Percentiles rank a stretch among this genome's conserved stretches.
Evolutionary conservation across 1,284 basidiomycete genomes (phyloP).

Genomic region (Cutaneotrichosporon sp.): DNA sequence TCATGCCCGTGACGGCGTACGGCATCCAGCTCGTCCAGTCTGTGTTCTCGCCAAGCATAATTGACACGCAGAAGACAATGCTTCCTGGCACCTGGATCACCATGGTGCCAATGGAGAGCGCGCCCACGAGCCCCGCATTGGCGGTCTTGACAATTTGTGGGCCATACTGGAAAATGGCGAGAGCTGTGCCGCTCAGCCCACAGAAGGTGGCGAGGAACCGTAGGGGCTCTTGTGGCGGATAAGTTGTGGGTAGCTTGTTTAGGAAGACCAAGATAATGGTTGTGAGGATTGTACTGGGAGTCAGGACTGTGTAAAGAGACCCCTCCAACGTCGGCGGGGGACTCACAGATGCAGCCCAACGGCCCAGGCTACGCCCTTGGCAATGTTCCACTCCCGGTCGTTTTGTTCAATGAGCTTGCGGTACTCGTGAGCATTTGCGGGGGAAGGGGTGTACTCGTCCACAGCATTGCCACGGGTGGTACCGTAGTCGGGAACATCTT

Average conservation of each 20-base stretch:
- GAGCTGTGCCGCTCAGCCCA: slow-evolving; percentile 70
- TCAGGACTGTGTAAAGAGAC: too few species aligned
- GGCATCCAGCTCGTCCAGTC: slow-evolving; percentile 86
- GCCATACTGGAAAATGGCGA: slow-evolving; percentile 78
- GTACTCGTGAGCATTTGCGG: background rate
- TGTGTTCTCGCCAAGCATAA: slow-evolving; percentile 70
- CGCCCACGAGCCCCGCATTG: slow-evolving; percentile 73
- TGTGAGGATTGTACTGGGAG: slow-evolving; percentile 32
- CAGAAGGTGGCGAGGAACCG: slow-evolving; percentile 76
- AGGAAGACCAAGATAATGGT: slow-evolving; percentile 40
- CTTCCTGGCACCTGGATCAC: slow-evolving; percentile 85
- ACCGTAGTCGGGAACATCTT: slow-evolving; percentile 49
- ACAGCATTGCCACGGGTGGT: background rate
- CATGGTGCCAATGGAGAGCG: slow-evolving; percentile 92
- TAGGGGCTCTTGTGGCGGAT: slow-evolving; percentile 51
- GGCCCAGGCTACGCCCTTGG: slow-evolving; percentile 67
- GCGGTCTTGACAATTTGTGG: slow-evolving; percentile 84
- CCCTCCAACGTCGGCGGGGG: slow-evolving; percentile 16
- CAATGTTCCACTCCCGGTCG: slow-evolving; percentile 69
- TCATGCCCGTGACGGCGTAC: slow-evolving; percentile 76
- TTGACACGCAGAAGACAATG: slow-evolving; percentile 78
- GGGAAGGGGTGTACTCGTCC: slow-evolving; percentile 1
- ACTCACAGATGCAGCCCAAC: slow-evolving; percentile 70
- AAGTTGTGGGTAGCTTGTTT: slow-evolving; percentile 47
- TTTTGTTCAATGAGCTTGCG: slow-evolving; percentile 11